A percentile compares a stretch with the other conserved stretches of the same genome.
These are phyloP conservation scores for Cytospora chrysosperma DNA, from an alignment of 2,329 filamentous ascomycete genomes.

Conservation along the genomic window DNA sequence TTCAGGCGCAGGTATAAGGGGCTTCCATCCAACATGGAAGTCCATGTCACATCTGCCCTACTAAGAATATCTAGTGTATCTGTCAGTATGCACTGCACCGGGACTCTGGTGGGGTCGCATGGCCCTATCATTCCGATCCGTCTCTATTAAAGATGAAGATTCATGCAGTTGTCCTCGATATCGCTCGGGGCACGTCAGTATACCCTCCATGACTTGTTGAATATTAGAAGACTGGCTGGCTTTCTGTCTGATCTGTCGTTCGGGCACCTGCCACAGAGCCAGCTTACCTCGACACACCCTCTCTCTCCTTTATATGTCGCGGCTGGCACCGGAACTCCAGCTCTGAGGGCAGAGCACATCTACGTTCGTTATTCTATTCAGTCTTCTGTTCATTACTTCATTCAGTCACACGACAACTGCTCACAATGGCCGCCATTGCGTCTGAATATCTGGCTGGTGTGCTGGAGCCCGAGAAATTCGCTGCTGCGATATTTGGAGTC, in stretches of 20 bases:
- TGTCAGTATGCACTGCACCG: not conserved
- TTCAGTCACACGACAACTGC: not conserved
- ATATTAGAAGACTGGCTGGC: not conserved
- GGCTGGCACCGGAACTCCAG: slow-evolving; percentile 12
- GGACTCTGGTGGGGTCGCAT: not conserved
- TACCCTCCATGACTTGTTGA: not conserved
- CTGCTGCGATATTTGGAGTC: slow-evolving; percentile 24
- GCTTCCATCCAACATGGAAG: not conserved
- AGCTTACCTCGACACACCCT: not conserved
- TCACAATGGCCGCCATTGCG: slow-evolving; percentile 21
- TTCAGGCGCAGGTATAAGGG: no score
- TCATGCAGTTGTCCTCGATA: not conserved
- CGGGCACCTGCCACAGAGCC: not conserved
- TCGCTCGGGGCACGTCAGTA: not conserved
- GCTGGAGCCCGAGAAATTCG: slow-evolving; percentile 22
- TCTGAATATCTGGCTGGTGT: slow-evolving; percentile 22
- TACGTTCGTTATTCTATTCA: not conserved
- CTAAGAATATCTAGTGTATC: not conserved
- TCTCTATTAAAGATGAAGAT: not conserved
- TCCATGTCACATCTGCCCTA: not conserved
- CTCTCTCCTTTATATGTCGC: not conserved
- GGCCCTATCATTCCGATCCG: not conserved
- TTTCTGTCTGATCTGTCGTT: not conserved
- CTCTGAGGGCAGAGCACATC: slow-evolving; percentile 3
- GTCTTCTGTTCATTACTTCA: not conserved